Evolutionary conservation across 345 rosid species (phyloP), one percentile per base, ranked within the genome.

Genomic region (Linum tenue): DNA sequence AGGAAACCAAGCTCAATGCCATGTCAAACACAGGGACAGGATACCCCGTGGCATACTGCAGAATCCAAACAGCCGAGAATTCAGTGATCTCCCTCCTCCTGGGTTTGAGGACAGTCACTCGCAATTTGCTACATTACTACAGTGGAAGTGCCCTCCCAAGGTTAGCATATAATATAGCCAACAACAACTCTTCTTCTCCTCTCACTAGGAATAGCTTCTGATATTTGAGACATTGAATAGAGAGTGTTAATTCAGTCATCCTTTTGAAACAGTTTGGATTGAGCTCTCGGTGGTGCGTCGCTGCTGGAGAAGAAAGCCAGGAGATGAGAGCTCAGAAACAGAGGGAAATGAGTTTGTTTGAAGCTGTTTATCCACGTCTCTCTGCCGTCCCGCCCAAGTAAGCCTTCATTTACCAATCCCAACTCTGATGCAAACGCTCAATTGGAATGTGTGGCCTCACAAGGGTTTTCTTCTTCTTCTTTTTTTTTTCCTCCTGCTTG

Each of bases 261-360:
- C 31, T 22, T 22, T 22, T 14, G 38, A 66, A 67, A 68, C 80
- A 90, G 97, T 70, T 84, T 59, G 37, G 63, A 36, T 4, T 82
- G 66, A 64, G 57, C 53, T 59, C 43, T 6, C 5, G 58, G 64
- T 86, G 87, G 89, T 65, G 11, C 0, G 78, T 87, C 41, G 81
- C 72, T 4, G 73, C 75, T 56, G 90, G 86, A 57, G 86, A 79
- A 57, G 88, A 86, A 68, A 87, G 92, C 67, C 51, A 67, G 9
- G 90, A 87, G 66, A 66, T 60, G 5, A 51, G 22, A 63, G 68
- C 69, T 60, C 82, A 90, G 73, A 66, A 73, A 37, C 65, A 66
- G 31, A 76, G 95, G 61, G 85, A 73, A 64, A 43, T 73, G 6
- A 82, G 73, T 55, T 75, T 74, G 62, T 72, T 79, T 55, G 86